Base-by-base conservation (phyloP, 345 rosid genomes). In the Melaleuca alternifolia region DNA sequence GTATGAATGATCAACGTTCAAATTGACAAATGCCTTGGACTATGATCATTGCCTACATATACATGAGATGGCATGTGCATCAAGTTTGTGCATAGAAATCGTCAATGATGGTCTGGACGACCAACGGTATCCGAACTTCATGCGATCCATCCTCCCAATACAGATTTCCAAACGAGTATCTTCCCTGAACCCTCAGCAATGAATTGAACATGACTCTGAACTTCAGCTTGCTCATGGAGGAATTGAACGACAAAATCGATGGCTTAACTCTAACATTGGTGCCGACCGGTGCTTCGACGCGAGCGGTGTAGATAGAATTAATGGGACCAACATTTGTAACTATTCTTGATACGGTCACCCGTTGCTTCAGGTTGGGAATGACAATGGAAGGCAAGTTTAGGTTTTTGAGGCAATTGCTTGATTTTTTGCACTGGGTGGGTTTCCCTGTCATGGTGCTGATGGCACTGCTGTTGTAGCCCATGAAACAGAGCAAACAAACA, bases 331-430 rank as follows among this genome's bases (percentile, higher is more conserved):
- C 98, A 85, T 95, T 95, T 3, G 96, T 96, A 30, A 93, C 94
- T 10, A 92, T 92, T 88, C 98, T 94, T 15, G 92, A 87, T 50
- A 93, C 89, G 2, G 89, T 92, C 76, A 94, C 15, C 71, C 84
- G 87, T 23, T 88, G 86, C 89, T 89, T 92, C 48, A 95, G 94
- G 84, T 92, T 91, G 12, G 94, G 95, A 84, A 95, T 90, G 85
- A 95, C 90, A 82, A 95, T 91, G 33, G 99, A 93, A 56, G 98
- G 97, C 85, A 93, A 79, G 89, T 95, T 94, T 4, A 94, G 91
- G 87, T 94, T 92, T 51, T 87, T 83, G 56, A 94, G 91, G 86
- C 89, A 89, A 85, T 87, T 50, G 33, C 62, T 23, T 21, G 57
- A 59, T 88, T 90, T 83, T 83, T 84, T 82, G 94, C 99, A 96